Conservation (phyloP, 2,329 filamentous ascomycete genomes). For the Madurella fahalii region DNA sequence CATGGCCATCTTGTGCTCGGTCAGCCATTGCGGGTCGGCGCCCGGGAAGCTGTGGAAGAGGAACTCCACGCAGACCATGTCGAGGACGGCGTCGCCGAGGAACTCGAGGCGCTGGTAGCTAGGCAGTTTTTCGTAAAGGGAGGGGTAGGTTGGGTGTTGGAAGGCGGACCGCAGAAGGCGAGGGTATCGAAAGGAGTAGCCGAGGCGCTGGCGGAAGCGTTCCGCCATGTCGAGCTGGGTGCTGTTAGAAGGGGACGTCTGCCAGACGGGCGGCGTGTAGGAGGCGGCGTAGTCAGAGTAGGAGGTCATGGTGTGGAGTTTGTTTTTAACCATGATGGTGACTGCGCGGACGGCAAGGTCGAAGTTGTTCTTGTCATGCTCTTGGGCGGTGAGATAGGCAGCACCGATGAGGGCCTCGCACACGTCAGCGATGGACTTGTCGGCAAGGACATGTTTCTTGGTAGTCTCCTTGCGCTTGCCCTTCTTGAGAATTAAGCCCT, state of each 20-base stretch:
- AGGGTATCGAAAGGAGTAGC: constrained; percentile 67
- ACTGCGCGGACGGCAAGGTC: constrained; percentile 61
- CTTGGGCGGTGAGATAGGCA: constrained; percentile 54
- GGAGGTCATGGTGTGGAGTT: constrained; percentile 62
- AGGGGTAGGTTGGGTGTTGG: constrained; percentile 78
- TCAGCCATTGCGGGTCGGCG: constrained; percentile 92
- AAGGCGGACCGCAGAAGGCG: constrained; percentile 79
- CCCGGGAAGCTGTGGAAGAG: constrained; percentile 72
- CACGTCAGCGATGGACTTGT: constrained; percentile 92
- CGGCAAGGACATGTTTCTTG: constrained; percentile 63
- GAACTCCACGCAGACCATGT: constrained; percentile 79
- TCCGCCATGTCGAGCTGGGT: constrained; percentile 64
- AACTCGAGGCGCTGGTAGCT: constrained; percentile 92
- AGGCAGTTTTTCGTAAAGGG: constrained; percentile 71
- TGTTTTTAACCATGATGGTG: constrained; percentile 63
- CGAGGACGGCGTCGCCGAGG: constrained; percentile 80
- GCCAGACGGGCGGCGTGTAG: constrained; percentile 70
- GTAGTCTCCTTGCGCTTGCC: constrained; percentile 60
- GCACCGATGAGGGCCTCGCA: constrained; percentile 93
- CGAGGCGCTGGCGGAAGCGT: constrained; percentile 55
- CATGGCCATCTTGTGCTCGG: constrained; percentile 99
- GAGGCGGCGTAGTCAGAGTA: constrained; percentile 70
- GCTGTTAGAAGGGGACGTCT: constrained; percentile 57
- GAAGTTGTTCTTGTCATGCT: constrained; percentile 38
- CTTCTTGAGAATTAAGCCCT: constrained; percentile 65